A percentile compares a stretch with the other conserved stretches of the same genome.
phyloP scores from a whole-genome alignment of 2,329 filamentous ascomycete genomes.

The Verticillium nubilum region DNA sequence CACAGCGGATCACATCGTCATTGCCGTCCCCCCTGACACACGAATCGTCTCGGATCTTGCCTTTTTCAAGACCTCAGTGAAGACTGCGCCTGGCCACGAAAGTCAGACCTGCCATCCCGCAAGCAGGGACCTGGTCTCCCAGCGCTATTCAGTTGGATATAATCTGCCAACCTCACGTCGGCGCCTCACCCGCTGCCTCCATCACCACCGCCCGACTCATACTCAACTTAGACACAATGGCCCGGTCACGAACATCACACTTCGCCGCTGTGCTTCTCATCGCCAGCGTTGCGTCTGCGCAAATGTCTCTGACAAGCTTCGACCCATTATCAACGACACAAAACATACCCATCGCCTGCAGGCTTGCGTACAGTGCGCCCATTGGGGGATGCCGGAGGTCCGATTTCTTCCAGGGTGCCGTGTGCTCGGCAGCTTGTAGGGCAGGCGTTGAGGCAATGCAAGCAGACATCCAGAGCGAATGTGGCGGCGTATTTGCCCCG shows the following conservation, averaged over 20 bases:
- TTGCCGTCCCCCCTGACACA: constrained; percentile 10
- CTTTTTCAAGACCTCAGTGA: neutral
- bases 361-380: constrained; percentile 34
- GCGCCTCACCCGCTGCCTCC: neutral
- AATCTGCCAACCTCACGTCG: neutral
- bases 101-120: neutral
- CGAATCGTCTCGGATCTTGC: constrained; percentile 9
- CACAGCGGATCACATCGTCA: neutral
- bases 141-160: neutral
- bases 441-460: constrained; percentile 21
- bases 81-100: neutral
- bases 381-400: constrained; percentile 27
- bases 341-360: constrained; percentile 30
- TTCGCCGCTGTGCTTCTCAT: neutral
- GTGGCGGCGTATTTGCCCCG: constrained; percentile 16
- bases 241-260: neutral
- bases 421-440: constrained; percentile 32
- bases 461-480: constrained; percentile 20
- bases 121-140: neutral
- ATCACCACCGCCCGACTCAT: neutral
- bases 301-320: constrained; percentile 28
- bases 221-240: neutral
- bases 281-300: constrained; percentile 4
- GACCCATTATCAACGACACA: constrained; percentile 28
- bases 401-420: constrained; percentile 28